These are phyloP conservation scores for Canna indica DNA, from an alignment of 176 grass and related monocot genomes.

Conservation along the genomic window DNA sequence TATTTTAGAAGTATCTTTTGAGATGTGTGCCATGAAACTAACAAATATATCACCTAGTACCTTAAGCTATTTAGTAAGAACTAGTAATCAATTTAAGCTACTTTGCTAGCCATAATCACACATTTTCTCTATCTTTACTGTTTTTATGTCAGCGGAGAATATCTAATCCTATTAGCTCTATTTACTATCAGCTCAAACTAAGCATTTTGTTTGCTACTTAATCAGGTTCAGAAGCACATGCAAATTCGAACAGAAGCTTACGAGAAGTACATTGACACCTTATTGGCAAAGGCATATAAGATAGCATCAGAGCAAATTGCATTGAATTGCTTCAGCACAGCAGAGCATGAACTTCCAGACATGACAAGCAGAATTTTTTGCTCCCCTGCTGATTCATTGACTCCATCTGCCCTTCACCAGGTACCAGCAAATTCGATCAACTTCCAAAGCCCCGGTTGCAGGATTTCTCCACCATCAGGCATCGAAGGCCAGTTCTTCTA, in stretches of 20 bases:
- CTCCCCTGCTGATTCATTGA: slow-evolving; percentile 38
- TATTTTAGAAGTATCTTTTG: too few species aligned
- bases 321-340: slow-evolving; percentile 38
- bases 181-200: background rate
- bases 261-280: slow-evolving; percentile 76
- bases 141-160: too few species aligned
- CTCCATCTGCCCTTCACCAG: slow-evolving; percentile 59
- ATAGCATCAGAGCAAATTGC: slow-evolving; percentile 80
- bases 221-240: slow-evolving; percentile 87
- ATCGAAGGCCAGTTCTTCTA: slow-evolving; percentile 1
- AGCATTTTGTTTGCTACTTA: background rate
- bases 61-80: too few species aligned
- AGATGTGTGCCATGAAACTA: too few species aligned
- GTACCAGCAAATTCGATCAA: slow-evolving; percentile 60
- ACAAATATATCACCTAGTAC: too few species aligned
- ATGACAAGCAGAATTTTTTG: slow-evolving; percentile 39
- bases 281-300: slow-evolving; percentile 83
- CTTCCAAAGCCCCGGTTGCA: slow-evolving; percentile 51
- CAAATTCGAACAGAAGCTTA: slow-evolving; percentile 88
- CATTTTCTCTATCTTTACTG: too few species aligned
- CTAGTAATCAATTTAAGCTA: too few species aligned
- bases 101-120: too few species aligned
- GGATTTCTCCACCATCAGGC: slow-evolving; percentile 25
- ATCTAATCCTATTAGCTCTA: background rate
- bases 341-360: slow-evolving; percentile 32